These are phyloP conservation scores for Rutstroemia sp. DNA, from an alignment of 2,329 filamentous ascomycete species.

Conservation along the genomic window DNA sequence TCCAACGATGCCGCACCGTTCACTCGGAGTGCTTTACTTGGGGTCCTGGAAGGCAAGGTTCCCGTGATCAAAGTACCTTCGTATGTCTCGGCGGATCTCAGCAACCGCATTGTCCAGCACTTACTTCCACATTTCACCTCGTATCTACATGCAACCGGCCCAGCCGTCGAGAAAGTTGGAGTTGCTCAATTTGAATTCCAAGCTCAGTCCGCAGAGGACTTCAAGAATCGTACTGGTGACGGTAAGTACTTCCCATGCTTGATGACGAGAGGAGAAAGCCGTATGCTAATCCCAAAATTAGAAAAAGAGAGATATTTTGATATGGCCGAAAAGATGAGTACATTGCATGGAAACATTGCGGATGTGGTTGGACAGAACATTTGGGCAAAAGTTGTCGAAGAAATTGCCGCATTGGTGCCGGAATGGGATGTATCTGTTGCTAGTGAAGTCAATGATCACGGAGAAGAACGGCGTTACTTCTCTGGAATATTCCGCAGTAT, in stretches of 20 bases:
- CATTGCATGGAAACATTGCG: not conserved
- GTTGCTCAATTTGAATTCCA: constrained; percentile 6
- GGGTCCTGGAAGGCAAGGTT: not conserved
- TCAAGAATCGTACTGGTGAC: constrained; percentile 3
- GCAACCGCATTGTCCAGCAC: not conserved
- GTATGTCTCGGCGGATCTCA: not conserved
- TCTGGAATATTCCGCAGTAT: too few species aligned
- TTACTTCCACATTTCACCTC: not conserved
- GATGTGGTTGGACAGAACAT: too few species aligned
- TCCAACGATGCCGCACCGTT: not conserved
- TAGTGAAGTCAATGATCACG: too few species aligned
- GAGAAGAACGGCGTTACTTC: too few species aligned
- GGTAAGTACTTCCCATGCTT: not conserved
- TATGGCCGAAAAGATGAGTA: not conserved
- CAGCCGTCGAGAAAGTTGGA: not conserved
- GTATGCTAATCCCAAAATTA: not conserved
- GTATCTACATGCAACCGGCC: constrained; percentile 4
- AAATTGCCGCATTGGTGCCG: too few species aligned
- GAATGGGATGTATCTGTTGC: too few species aligned
- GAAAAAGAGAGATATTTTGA: constrained; percentile 5
- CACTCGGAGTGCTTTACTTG: not conserved
- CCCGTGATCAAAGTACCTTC: not conserved
- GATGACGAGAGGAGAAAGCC: not conserved
- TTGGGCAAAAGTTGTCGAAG: too few species aligned
- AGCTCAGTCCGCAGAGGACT: constrained; percentile 1